Evolutionary conservation across 202 grass and related monocot genomes (phyloP).

Genomic region (Zoysia matrella): DNA sequence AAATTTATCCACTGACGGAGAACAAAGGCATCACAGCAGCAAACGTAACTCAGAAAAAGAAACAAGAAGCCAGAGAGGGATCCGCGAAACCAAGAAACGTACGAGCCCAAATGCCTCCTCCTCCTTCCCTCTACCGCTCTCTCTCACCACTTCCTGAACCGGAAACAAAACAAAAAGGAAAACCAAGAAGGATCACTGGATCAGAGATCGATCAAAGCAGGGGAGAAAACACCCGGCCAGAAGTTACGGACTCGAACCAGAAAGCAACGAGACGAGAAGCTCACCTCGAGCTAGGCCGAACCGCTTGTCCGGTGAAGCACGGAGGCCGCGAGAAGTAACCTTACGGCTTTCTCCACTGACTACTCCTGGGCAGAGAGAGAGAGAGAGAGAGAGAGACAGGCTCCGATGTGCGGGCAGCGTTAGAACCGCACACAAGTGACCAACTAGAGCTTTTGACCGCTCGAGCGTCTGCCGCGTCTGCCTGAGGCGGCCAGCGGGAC

Average conservation of each 20-base stretch:
- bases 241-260: neutral
- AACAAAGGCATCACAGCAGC: slow-evolving; percentile 1
- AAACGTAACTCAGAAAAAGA: neutral
- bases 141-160: slow-evolving; percentile 8
- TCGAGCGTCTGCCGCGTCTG: neutral
- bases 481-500: neutral
- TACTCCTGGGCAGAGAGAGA: too few species aligned
- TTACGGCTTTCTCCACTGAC: too few species aligned
- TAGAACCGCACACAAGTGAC: slow-evolving; percentile 33
- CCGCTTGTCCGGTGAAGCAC: slow-evolving; percentile 7
- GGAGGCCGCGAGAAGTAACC: neutral
- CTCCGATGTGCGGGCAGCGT: slow-evolving; percentile 25
- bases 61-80: neutral
- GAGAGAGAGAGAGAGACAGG: neutral
- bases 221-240: neutral
- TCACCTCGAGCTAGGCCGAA: slow-evolving; percentile 9
- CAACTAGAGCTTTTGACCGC: neutral
- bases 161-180: neutral
- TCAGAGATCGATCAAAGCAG: slow-evolving; percentile 32
- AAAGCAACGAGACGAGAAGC: neutral
- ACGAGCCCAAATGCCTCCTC: slow-evolving; percentile 8
- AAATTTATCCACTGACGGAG: neutral
- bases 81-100: slow-evolving; percentile 22
- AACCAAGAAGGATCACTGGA: neutral
- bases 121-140: neutral